Evolutionary conservation across 2,329 filamentous ascomycete species (phyloP), one percentile per base, ranked within the genome.

Genomic region (Rosellinia necatrix): DNA sequence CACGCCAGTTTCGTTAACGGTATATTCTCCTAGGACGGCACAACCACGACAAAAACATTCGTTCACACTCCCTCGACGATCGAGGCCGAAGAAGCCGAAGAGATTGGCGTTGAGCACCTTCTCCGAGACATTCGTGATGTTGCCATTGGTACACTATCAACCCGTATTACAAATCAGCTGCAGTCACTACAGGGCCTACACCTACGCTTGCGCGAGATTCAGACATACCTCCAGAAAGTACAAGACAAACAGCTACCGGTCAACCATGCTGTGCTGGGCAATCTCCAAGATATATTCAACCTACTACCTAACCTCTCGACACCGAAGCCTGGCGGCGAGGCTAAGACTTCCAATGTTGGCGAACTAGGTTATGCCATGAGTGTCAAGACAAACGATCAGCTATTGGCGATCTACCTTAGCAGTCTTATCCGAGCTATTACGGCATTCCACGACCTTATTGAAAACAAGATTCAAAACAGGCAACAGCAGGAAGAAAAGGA

Each of bases 401-500:
- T 99, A 63, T 97, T 99, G 90, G 87, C 92, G 49, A 97, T 99
- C 73, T 99, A 99, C 76, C 82, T 99, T 51, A 96, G 91, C 77
- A 96, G 91, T 78, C 79, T 97, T 79, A 97, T 99, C 76, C 85
- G 94, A 59, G 94, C 94, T 54, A 99, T 99, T 71, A 97, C 94
- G 10, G 94, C 94, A 6, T 99, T 97, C 87, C 94, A 99, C 74
- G 94, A 99, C 72, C 78, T 99, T 65, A 99, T 99, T 65, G 94
- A 99, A 80, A 99, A 99, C 81, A 99, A 99, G 84, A 97, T 97
- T 66, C 93, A 97, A 79, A 99, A 99, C 78, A 85, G 93, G 73
- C 92, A 97, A 76, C 91, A 96, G 74, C 90, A 96, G 70, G 94
- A 97, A 71, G 94, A 99, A 70, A 93, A 93, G 77, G 93, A 97